These are phyloP conservation scores for Talaromyces sp. DNA, from an alignment of 2,329 filamentous ascomycete species.

Conservation along the genomic window DNA sequence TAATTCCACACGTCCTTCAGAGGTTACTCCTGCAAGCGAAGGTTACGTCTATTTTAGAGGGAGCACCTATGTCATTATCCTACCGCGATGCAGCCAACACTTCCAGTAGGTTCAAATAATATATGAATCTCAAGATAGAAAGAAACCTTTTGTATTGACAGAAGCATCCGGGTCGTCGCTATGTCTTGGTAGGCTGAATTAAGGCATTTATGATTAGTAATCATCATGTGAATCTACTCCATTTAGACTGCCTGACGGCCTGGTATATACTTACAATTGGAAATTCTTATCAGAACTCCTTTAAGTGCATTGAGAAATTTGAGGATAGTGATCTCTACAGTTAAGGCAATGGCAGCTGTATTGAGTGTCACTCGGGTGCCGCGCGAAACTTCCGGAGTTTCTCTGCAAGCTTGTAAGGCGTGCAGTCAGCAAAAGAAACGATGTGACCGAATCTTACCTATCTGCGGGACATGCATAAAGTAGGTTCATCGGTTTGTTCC, in stretches of 20 bases:
- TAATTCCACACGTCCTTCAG: background rate
- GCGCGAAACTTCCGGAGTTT: background rate
- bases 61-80: background rate
- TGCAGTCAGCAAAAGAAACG: slow-evolving; percentile 15
- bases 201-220: background rate
- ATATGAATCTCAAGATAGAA: background rate
- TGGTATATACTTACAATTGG: background rate
- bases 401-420: slow-evolving; percentile 10
- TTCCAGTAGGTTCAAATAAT: background rate
- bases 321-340: background rate
- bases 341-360: background rate
- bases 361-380: background rate
- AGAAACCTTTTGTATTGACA: background rate
- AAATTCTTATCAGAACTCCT: background rate
- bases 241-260: background rate
- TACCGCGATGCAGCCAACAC: background rate
- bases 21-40: background rate
- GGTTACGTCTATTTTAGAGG: background rate
- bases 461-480: slow-evolving; percentile 12
- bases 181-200: background rate
- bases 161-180: background rate
- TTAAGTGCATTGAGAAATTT: background rate
- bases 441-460: slow-evolving; percentile 11
- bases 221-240: background rate
- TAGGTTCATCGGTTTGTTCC: background rate